Base-by-base conservation (phyloP, 345 rosid species). In the Leavenworthia alabamica region DNA sequence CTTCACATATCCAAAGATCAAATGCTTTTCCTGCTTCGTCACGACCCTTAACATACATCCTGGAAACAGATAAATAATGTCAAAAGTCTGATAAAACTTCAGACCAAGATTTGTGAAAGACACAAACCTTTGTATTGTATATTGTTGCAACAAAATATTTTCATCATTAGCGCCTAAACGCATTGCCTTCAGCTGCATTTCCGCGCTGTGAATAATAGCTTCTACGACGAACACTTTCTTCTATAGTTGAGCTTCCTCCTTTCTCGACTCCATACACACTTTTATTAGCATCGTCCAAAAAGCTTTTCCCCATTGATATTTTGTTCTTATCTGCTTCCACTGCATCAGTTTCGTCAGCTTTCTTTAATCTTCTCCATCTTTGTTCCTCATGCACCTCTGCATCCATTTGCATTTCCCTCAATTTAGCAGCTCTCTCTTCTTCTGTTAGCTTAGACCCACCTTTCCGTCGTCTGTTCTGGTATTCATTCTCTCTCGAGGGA, bases 371-470 rank as follows among this genome's bases (percentile, higher is more conserved):
- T 71, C 78, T 89, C 94, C 96, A 89, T 67, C 99, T 87, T 48
- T 89, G 94, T 56, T 87, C 97, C 62, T 89, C 97, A 9, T 93
- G 95, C 72, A 90, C 67, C 80, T 85, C 90, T 31, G 97, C 99
- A 75, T 90, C 84, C 64, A 33, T 70, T 75, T 83, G 95, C 99
- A 93, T 90, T 78, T 82, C 84, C 58, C 53, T 67, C 46, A 93
- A 72, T 73, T 75, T 87, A 40, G 92, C 90, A 58, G 88, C 90
- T 73, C 87, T 80, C 67, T 93, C 96, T 67, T 85, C 92, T 75
- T 84, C 96, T 26, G 97, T 73, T 42, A 93, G 77, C 61, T 93
- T 89, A 20, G 88, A 67, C 8, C 83, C 74, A 40, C 42, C 75
- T 48, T 46, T 67, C 33, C 76, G 62, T 0, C 77, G 74, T 73